Evolutionary conservation across 345 rosid species (phyloP).

Genomic region (Chamaenerion angustifolium): DNA sequence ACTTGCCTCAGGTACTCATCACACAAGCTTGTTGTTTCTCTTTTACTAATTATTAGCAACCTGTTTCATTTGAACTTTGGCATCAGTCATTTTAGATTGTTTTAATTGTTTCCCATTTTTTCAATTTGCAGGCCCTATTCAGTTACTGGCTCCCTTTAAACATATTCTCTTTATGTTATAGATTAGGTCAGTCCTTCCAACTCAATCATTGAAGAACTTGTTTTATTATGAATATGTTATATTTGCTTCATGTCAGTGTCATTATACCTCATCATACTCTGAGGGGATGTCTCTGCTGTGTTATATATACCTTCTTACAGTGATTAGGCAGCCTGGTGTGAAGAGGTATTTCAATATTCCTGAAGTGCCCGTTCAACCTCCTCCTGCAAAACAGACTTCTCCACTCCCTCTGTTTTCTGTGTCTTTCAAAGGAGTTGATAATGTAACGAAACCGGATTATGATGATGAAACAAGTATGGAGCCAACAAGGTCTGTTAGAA

Average conservation of each 20-base stretch:
- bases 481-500: constrained; percentile 15
- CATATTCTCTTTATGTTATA: constrained; percentile 28
- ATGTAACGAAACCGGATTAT: constrained; percentile 12
- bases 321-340: constrained; percentile 22
- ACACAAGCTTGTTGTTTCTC: neutral
- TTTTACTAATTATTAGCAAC: no score
- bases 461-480: constrained; percentile 7
- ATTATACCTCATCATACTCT: neutral
- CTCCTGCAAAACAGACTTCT: neutral
- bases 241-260: no score
- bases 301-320: constrained; percentile 13
- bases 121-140: constrained; percentile 24
- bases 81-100: neutral
- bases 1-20: constrained; percentile 27
- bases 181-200: constrained; percentile 20
- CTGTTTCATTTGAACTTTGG: neutral
- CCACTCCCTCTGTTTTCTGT: neutral
- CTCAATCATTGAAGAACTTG: no score
- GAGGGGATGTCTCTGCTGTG: neutral
- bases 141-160: constrained; percentile 44
- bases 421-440: constrained; percentile 1
- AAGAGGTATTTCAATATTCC: constrained; percentile 29
- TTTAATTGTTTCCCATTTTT: neutral
- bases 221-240: no score
- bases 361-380: constrained; percentile 9